These are phyloP conservation scores for Penicillium crustosum DNA, from an alignment of 2,329 filamentous ascomycete genomes.

Conservation along the genomic window DNA sequence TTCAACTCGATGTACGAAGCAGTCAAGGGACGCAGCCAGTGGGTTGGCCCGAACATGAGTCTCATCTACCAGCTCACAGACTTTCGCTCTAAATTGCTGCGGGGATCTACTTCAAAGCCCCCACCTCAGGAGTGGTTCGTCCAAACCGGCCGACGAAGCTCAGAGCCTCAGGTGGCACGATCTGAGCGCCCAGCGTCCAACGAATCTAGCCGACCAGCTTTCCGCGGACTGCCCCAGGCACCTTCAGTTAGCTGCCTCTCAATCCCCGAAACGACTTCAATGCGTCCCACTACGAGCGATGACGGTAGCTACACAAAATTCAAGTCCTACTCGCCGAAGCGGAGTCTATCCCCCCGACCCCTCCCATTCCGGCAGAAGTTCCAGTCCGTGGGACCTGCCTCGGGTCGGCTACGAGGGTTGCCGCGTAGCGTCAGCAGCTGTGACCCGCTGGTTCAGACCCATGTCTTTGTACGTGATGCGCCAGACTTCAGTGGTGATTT, in stretches of 20 bases:
- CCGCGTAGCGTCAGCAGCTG: slow-evolving; percentile 27
- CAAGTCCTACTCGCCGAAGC: slow-evolving; percentile 32
- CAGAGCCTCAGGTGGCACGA: slow-evolving; percentile 31
- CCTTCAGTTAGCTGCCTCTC: slow-evolving; percentile 28
- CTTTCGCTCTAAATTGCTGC: slow-evolving; percentile 51
- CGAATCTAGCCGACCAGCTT: slow-evolving; percentile 19
- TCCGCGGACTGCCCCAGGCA: slow-evolving; percentile 25
- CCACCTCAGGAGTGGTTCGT: slow-evolving; percentile 40
- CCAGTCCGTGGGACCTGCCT: slow-evolving; percentile 26
- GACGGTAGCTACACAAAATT: slow-evolving; percentile 24
- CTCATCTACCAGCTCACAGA: slow-evolving; percentile 68
- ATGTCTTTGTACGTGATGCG: slow-evolving; percentile 40
- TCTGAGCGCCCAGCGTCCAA: slow-evolving; percentile 18
- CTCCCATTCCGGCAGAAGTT: slow-evolving; percentile 42
- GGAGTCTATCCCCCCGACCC: slow-evolving; percentile 37
- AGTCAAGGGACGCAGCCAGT: slow-evolving; percentile 64
- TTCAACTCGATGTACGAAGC: slow-evolving; percentile 65
- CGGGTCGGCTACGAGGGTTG: slow-evolving; percentile 17
- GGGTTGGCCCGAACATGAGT: slow-evolving; percentile 69
- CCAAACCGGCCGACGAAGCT: slow-evolving; percentile 28
- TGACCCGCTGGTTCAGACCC: slow-evolving; percentile 35
- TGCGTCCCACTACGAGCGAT: slow-evolving; percentile 28
- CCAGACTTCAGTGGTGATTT: slow-evolving; percentile 38
- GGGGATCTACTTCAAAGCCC: slow-evolving; percentile 33
- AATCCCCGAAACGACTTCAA: slow-evolving; percentile 26